phyloP scores from a whole-genome alignment of 2,329 filamentous ascomycete species.

The Akanthomyces muscarius region DNA sequence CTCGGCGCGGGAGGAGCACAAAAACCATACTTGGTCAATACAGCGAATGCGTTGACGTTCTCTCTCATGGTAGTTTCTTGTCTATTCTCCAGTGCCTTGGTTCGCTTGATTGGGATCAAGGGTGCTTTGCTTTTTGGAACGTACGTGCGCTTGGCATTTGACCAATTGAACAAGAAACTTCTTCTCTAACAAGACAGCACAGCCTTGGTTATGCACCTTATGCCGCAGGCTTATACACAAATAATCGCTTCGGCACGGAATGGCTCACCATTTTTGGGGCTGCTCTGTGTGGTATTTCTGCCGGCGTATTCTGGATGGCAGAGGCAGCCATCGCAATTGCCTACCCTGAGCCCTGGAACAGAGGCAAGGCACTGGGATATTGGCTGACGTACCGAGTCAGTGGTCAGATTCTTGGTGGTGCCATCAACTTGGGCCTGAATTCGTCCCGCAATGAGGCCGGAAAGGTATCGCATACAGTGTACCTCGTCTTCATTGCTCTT shows the following conservation, averaged over 20 bases:
- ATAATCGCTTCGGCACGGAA: constrained; percentile 64
- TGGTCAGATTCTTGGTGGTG: constrained; percentile 68
- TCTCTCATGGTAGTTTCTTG: constrained; percentile 70
- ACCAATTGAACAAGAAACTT: too few species aligned
- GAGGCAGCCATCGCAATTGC: constrained; percentile 70
- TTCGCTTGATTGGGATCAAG: constrained; percentile 67
- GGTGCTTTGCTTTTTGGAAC: constrained; percentile 68
- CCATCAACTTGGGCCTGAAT: constrained; percentile 67
- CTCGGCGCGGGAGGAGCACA: constrained; percentile 66
- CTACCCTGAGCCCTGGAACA: constrained; percentile 67
- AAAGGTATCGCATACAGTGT: constrained; percentile 65
- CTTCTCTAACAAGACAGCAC: neutral
- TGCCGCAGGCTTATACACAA: constrained; percentile 66
- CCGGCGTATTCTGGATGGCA: constrained; percentile 72
- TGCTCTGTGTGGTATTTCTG: constrained; percentile 64
- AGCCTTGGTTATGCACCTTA: constrained; percentile 65
- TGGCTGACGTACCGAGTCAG: constrained; percentile 59
- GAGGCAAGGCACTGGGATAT: constrained; percentile 60
- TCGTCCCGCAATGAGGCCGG: constrained; percentile 52
- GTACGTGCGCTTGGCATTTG: constrained; percentile 30
- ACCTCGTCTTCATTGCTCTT: constrained; percentile 65
- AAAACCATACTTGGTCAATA: constrained; percentile 63
- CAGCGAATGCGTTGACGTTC: constrained; percentile 68
- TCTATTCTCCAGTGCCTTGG: constrained; percentile 59
- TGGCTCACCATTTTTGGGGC: constrained; percentile 68